Conservation (phyloP, 495 filamentous ascomycete species). For the Sabuloglossum arenarium region DNA sequence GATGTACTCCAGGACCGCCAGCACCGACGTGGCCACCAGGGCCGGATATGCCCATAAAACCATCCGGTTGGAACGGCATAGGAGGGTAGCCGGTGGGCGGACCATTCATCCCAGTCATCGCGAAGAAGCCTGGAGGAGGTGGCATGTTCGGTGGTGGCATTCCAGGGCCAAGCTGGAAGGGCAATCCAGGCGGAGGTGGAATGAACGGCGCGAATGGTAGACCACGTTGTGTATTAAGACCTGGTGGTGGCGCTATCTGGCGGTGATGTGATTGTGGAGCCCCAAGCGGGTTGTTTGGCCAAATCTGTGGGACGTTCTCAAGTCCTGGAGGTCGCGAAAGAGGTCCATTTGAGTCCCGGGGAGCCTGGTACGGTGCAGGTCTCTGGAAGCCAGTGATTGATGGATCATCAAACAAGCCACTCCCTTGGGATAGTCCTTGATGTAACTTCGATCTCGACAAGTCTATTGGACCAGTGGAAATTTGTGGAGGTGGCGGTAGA, state of each 20-base stretch:
- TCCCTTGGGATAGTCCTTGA: not conserved
- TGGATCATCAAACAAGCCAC: not conserved
- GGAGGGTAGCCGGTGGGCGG: slow-evolving; percentile 1
- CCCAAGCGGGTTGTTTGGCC: not conserved
- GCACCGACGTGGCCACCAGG: slow-evolving; percentile 1
- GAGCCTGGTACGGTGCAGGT: not conserved
- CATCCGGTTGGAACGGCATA: not conserved
- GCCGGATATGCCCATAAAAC: slow-evolving; percentile 1
- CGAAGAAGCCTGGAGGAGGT: slow-evolving; percentile 17
- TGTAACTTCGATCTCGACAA: not conserved
- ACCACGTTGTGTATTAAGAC: not conserved
- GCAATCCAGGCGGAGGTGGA: slow-evolving; percentile 4
- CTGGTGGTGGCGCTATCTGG: slow-evolving; percentile 4
- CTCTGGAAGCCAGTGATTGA: not conserved
- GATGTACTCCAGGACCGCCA: not conserved
- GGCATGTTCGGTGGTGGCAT: slow-evolving; percentile 2
- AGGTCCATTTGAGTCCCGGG: not conserved
- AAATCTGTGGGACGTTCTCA: slow-evolving; percentile 2
- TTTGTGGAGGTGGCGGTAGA: slow-evolving; percentile 4
- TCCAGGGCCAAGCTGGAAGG: not conserved
- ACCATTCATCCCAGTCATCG: slow-evolving; percentile 15
- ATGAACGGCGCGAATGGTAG: not conserved
- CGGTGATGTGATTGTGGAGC: slow-evolving; percentile 2
- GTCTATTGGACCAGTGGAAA: not conserved
- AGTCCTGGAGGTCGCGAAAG: slow-evolving; percentile 3